phyloP scores from a whole-genome alignment of 805 yeast species.

The Metschnikowia peoriensis region DNA sequence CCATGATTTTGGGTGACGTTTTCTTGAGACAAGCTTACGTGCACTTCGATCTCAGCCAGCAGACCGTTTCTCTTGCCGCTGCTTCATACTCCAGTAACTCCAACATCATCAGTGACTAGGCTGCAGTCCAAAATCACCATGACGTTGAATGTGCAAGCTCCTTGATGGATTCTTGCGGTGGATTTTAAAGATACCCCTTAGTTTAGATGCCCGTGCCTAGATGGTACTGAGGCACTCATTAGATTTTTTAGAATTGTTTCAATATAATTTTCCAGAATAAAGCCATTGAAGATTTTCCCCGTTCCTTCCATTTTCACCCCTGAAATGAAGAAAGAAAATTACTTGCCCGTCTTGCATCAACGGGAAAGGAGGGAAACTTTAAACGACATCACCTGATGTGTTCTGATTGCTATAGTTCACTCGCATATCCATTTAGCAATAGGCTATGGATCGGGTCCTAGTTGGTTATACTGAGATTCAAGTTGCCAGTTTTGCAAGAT shows the following conservation, averaged over 20 bases:
- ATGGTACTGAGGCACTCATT: background rate
- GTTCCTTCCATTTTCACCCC: background rate
- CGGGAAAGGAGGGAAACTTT: too few species aligned
- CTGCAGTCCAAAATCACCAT: conserved; percentile 1
- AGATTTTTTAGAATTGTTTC: conserved; percentile 14
- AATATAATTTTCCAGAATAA: background rate
- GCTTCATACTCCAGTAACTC: conserved; percentile 8
- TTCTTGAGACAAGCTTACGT: conserved; percentile 20
- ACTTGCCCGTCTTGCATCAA: background rate
- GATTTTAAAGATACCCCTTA: background rate
- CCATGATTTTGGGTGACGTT: conserved; percentile 15
- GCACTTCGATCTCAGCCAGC: conserved; percentile 17
- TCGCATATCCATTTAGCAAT: too few species aligned
- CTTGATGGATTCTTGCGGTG: background rate
- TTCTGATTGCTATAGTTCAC: background rate
- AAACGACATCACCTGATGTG: background rate
- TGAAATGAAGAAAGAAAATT: too few species aligned
- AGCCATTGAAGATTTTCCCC: background rate
- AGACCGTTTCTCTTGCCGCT: conserved; percentile 15
- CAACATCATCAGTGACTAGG: conserved; percentile 10
- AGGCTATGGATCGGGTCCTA: too few species aligned
- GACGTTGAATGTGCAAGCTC: background rate
- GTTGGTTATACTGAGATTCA: too few species aligned
- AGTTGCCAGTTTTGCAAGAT: too few species aligned
- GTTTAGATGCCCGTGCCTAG: background rate